Base-by-base conservation (phyloP, 169 alveolate species). In the Plasmodium blacklocki region DNA sequence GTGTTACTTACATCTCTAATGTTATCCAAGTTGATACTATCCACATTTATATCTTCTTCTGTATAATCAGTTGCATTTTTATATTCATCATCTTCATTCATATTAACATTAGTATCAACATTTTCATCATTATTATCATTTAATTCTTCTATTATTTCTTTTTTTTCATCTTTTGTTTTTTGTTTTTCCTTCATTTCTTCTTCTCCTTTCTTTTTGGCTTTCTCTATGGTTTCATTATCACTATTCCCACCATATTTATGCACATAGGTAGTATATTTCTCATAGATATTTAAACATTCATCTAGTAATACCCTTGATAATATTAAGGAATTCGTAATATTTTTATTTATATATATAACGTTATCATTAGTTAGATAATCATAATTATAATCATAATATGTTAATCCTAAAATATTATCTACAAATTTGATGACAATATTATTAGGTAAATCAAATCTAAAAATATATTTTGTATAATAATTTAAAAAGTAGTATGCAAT, bases 401-500 rank as follows among this genome's bases (percentile, higher is more conserved):
- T 83, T 43, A 83, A 62, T 49, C 91, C 91, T 5, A 73, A 68
- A 52, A 83, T 83, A 43, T 68, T 26, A 15, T 67, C 62, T 12
- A 73, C 59, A 67, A 68, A 83, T 68, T 56, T 54, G 14, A 83
- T 68, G 9, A 68, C 54, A 2, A 83, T 32, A 39, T 83, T 83
- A 73, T 83, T 83, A 50, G 91, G 91, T 2, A 83, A 67, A 15
- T 83, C 91, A 83, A 54, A 83, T n/a, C 83, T 72, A 62, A 83
- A 83, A 19, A 83, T 47, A 49, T 83, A 14, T 72, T 83, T 83
- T 9, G 83, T 83, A 72, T 83, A 83, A 23, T 68, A 83, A 29
- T 83, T 83, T 63, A 83, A 63, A 83, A 83, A 83, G n/a, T 83
- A 83, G 43, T 67, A 83, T n/a, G 85, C 91, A 15, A 83, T 70